A percentile compares a stretch with the other conserved stretches of the same genome.
These are phyloP conservation scores for Kodamaea fungicola DNA, from an alignment of 1,139 yeast species.

Conservation along the genomic window DNA sequence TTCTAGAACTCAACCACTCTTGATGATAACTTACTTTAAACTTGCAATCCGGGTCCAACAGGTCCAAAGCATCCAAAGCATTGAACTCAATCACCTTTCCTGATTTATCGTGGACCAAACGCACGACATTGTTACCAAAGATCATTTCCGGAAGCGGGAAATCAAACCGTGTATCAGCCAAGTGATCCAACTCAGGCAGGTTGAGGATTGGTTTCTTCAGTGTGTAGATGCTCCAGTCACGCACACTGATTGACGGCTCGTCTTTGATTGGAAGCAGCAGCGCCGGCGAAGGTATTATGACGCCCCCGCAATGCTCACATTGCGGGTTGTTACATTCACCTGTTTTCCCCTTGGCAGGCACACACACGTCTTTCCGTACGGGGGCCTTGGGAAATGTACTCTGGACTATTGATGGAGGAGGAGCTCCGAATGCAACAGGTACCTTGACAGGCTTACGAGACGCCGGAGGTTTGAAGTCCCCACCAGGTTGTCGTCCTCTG, in stretches of 20 bases:
- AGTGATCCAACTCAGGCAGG: constrained; percentile 67
- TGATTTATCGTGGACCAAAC: constrained; percentile 38
- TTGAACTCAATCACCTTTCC: constrained; percentile 60
- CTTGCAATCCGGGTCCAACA: constrained; percentile 45
- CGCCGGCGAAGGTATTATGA: constrained; percentile 70
- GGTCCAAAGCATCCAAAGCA: constrained; percentile 75
- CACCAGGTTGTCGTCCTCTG: constrained; percentile 31
- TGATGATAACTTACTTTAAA: constrained; percentile 79
- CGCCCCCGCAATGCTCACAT: constrained; percentile 64
- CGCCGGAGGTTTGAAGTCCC: not conserved
- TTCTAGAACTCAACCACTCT: constrained; percentile 76
- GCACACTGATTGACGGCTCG: constrained; percentile 60
- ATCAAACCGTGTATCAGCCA: constrained; percentile 56
- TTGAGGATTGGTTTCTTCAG: constrained; percentile 73
- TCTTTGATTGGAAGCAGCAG: constrained; percentile 61
- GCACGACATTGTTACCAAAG: constrained; percentile 82
- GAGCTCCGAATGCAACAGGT: constrained; percentile 6
- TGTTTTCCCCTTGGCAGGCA: constrained; percentile 7
- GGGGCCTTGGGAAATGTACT: constrained; percentile 8
- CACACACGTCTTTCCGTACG: constrained; percentile 3
- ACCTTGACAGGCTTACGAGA: not conserved
- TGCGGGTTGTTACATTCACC: constrained; percentile 38
- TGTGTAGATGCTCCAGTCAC: constrained; percentile 76
- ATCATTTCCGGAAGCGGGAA: constrained; percentile 97
- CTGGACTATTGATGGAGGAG: constrained; percentile 7